Evolutionary conservation across 176 grass and related monocot genomes (phyloP).

Genomic region (Avena sativa): DNA sequence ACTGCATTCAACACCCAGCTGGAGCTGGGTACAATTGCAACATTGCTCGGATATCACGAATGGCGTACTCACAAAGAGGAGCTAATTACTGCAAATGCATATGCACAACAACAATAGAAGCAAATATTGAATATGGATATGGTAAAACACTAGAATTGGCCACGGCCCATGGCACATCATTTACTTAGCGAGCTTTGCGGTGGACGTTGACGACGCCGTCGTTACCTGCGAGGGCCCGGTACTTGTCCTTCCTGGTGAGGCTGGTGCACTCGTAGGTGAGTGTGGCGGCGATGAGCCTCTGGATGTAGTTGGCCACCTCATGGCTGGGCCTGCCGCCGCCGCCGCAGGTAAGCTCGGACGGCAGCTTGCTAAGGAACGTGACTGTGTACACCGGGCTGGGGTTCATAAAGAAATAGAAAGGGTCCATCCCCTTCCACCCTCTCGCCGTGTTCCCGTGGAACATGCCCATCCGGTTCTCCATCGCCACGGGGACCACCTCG

Average conservation of each 20-base stretch:
- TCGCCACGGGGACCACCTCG: slow-evolving; percentile 80
- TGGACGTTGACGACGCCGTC: slow-evolving; percentile 58
- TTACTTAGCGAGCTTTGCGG: slow-evolving; percentile 14
- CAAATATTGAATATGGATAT: slow-evolving; percentile 28
- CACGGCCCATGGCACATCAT: not conserved
- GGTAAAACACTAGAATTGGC: not conserved
- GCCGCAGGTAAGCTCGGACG: slow-evolving; percentile 66
- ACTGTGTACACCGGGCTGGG: slow-evolving; percentile 74
- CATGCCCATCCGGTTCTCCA: slow-evolving; percentile 71
- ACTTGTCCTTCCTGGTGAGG: slow-evolving; percentile 96
- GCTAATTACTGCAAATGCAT: not conserved
- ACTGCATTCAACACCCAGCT: slow-evolving; percentile 40
- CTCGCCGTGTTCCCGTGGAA: slow-evolving; percentile 90
- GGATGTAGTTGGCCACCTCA: slow-evolving; percentile 86
- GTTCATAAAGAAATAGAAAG: slow-evolving; percentile 97
- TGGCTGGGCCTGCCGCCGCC: slow-evolving; percentile 66
- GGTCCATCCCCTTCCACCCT: slow-evolving; percentile 90
- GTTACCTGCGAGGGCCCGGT: slow-evolving; percentile 73
- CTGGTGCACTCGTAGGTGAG: slow-evolving; percentile 88
- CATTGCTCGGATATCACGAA: not conserved
- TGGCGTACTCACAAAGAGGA: not conserved
- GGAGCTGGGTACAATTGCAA: slow-evolving; percentile 22
- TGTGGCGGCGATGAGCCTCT: slow-evolving; percentile 74
- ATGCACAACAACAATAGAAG: slow-evolving; percentile 31
- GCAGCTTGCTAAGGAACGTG: slow-evolving; percentile 76